Base-by-base conservation (phyloP, 495 filamentous ascomycete species). In the Diplogelasinospora grovesii region DNA sequence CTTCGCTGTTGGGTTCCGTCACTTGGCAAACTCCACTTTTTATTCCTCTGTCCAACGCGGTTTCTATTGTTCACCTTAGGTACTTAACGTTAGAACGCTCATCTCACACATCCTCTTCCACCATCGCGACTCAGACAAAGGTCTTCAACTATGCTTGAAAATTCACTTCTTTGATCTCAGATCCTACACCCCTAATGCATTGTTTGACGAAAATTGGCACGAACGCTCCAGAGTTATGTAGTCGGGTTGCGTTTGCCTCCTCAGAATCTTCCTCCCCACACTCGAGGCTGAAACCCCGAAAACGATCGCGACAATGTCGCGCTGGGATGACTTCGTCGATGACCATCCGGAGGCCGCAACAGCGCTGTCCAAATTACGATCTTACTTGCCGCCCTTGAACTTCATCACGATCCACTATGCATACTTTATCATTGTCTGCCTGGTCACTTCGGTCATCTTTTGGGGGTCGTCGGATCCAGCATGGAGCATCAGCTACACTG, bases 341-440 rank as follows among this genome's bases (percentile, higher is more conserved):
- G 43, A 44, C 11, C 34, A 49, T 26, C 38, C 40, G 8, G 7
- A 32, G 11, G 15, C 19, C 38, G 16, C 16, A 8, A 26, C 26
- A 8, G 3, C 11, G 6, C 19, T 36, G n/a, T 20, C 21, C 9
- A n/a, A 27, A 3, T 19, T 55, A 26, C 51, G 43, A 14, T 46
- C 39, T 0, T 50, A 58, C 43, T 48, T 79, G 13, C 78, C 80
- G 7, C 70, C 74, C 0, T 60, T 81, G 39, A 89, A 89, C 57
- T 93, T 89, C 61, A 80, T 90, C 54, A 86, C 80, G 0, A 52
- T 88, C 22, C 67, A 70, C 45, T 71, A 90, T 71, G 60, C 71
- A 42, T 93, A 93, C 61, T 93, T 93, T 59, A 73, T 89, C 48
- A 39, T 62, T 4, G 73, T 77, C 16, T 77, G 70, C 27, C 50